phyloP scores from a whole-genome alignment of 2,329 filamentous ascomycete genomes.

The Penicillium fuscoglaucum region DNA sequence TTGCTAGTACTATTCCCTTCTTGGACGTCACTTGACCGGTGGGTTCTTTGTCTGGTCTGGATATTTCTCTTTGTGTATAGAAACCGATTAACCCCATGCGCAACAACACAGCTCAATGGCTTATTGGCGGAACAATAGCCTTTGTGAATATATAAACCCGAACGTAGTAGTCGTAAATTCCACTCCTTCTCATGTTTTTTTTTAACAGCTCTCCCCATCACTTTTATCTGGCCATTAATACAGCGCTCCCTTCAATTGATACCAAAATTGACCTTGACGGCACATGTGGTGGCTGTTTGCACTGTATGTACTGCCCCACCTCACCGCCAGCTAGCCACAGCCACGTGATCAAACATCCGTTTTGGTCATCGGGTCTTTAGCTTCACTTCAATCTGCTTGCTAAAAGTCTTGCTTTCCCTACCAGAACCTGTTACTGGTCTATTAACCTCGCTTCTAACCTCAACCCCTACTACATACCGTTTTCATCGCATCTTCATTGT shows the following conservation, averaged over 20 bases:
- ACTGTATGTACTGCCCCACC: neutral
- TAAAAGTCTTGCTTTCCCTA: neutral
- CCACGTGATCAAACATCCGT: constrained; percentile 1
- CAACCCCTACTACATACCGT: neutral
- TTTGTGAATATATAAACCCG: neutral
- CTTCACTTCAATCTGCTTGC: constrained; percentile 1
- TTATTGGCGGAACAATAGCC: neutral
- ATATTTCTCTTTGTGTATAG: neutral
- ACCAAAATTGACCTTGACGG: neutral
- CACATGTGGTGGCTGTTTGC: neutral
- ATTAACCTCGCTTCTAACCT: neutral
- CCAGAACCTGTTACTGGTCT: constrained; percentile 1
- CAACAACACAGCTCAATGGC: neutral
- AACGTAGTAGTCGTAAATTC: neutral
- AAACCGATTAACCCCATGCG: neutral
- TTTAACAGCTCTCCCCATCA: neutral
- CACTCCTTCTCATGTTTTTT: neutral
- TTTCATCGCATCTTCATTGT: neutral
- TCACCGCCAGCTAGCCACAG: constrained; percentile 82
- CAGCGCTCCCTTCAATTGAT: neutral
- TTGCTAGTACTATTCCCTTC: neutral
- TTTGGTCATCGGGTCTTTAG: constrained; percentile 10
- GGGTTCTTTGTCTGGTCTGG: neutral
- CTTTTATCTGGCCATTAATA: neutral
- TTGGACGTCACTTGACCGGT: neutral